Evolutionary conservation across 2,329 filamentous ascomycete genomes (phyloP), one percentile per base, ranked within the genome.

Genomic region (Rhynchosporium agropyri): DNA sequence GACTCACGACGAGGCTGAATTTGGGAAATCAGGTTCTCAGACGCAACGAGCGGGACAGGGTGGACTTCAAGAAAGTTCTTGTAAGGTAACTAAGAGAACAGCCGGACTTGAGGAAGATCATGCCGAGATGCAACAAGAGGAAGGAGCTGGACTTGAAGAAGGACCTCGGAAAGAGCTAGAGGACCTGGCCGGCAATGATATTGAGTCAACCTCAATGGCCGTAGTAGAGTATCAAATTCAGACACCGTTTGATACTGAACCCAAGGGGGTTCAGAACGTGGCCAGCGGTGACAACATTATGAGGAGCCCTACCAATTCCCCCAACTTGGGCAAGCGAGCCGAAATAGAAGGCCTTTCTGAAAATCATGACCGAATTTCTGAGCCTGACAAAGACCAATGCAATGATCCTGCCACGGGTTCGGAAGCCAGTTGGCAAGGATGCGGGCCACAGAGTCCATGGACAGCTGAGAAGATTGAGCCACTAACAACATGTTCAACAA

Each of bases 391-490:
- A 28, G n/a, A 26, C 5, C n/a, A 54, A 8, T 26, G 51, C 7
- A 38, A 42, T 54, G 51, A 40, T 26, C 36, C 36, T 49, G 48
- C 38, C 20, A 28, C 38, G 43, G n/a, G 58, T 13, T 60, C 53
- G 13, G 60, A 65, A 48, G 31, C 51, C 28, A 67, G 64, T 31
- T 65, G 62, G 63, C 38, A 61, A 59, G 53, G 58, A n/a, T 55
- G 60, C 56, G 65, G 45, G 9, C 66, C 50, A 43, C 73, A 74
- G 68, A 74, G 71, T 57, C 74, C 71, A 12, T 74, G 71, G 73
- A 63, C 63, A 29, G 40, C 57, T 51, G 67, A 70, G 51, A 54
- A 42, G 33, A 54, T 54, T 10, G 51, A 13, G 31, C 50, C 53
- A 42, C 56, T 53, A 46, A 60, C 8, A 54, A 59, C 50, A 46